Evolutionary conservation across 768 basidiomycete species (phyloP).

Genomic region (Suillus ampliporus): DNA sequence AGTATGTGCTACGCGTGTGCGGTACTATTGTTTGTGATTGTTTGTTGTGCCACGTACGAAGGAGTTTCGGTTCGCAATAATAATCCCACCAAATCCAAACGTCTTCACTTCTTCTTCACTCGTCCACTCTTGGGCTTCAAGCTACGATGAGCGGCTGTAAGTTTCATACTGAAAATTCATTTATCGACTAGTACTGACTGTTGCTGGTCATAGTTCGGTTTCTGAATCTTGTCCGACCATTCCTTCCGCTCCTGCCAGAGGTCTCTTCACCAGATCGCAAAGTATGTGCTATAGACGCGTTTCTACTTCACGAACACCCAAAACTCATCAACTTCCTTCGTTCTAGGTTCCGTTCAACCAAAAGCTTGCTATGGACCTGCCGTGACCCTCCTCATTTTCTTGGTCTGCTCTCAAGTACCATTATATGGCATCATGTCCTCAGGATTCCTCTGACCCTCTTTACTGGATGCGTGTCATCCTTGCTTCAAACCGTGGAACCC

Average conservation of each 20-base stretch:
- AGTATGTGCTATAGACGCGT: constrained; percentile 48
- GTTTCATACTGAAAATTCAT: constrained; percentile 34
- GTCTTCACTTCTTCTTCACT: constrained; percentile 23
- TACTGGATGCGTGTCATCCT: constrained; percentile 99
- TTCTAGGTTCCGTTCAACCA: constrained; percentile 94
- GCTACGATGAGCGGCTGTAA: constrained; percentile 80
- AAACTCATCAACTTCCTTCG: constrained; percentile 10
- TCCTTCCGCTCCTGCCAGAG: constrained; percentile 95
- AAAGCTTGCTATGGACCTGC: constrained; percentile 99
- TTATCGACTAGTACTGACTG: constrained; percentile 11
- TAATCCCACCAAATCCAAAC: constrained; percentile 14
- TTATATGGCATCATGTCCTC: constrained; percentile 99
- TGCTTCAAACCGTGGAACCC: constrained; percentile 96
- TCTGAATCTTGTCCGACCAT: constrained; percentile 96
- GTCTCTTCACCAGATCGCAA: constrained; percentile 98
- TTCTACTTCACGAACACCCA: constrained; percentile 9
- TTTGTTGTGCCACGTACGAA: constrained; percentile 14
- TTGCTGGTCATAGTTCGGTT: constrained; percentile 78
- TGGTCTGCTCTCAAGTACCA: constrained; percentile 99
- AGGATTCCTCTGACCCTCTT: constrained; percentile 96
- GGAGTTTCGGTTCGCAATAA: constrained; percentile 2
- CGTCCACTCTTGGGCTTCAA: constrained; percentile 29
- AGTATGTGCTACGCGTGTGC: too few species aligned
- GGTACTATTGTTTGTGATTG: not conserved
- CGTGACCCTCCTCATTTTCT: constrained; percentile 98